phyloP scores from a whole-genome alignment of 805 yeast genomes.

The Saccharomycopsis schoenii region DNA sequence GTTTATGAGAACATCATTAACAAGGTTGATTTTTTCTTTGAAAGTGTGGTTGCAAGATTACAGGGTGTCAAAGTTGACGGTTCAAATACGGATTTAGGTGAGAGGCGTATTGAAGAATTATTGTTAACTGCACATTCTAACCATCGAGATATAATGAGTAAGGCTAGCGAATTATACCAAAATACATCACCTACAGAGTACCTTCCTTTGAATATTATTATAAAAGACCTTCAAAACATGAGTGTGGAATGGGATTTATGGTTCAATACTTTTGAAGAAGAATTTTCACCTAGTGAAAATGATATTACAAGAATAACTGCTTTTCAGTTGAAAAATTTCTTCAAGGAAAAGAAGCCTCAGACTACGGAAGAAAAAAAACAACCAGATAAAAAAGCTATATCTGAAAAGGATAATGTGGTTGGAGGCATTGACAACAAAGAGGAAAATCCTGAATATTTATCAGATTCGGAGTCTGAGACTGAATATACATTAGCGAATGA shows the following conservation, averaged over 20 bases:
- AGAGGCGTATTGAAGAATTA: constrained; percentile 45
- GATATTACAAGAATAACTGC: constrained; percentile 81
- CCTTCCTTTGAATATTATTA: constrained; percentile 56
- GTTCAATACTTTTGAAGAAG: constrained; percentile 68
- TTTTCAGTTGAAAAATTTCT: constrained; percentile 16
- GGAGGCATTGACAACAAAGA: background rate
- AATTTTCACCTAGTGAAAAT: constrained; percentile 80
- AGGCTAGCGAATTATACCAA: constrained; percentile 44
- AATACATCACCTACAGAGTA: constrained; percentile 53
- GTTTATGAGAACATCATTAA: constrained; percentile 42
- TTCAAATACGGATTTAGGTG: constrained; percentile 66
- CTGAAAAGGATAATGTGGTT: background rate
- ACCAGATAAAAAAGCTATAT: background rate
- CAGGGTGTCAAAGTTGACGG: constrained; percentile 62
- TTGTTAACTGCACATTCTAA: constrained; percentile 46
- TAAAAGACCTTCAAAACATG: constrained; percentile 65
- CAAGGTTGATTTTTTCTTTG: constrained; percentile 54
- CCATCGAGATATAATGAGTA: constrained; percentile 31
- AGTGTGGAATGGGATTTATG: constrained; percentile 85
- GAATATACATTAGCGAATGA: background rate
- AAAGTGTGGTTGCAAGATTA: constrained; percentile 59
- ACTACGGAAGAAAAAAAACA: constrained; percentile 5
- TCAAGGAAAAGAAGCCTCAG: constrained; percentile 9
- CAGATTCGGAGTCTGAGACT: background rate
- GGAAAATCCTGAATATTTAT: background rate